These are phyloP conservation scores for Trichophyton benhamiae DNA, from an alignment of 2,329 filamentous ascomycete genomes.

Conservation along the genomic window DNA sequence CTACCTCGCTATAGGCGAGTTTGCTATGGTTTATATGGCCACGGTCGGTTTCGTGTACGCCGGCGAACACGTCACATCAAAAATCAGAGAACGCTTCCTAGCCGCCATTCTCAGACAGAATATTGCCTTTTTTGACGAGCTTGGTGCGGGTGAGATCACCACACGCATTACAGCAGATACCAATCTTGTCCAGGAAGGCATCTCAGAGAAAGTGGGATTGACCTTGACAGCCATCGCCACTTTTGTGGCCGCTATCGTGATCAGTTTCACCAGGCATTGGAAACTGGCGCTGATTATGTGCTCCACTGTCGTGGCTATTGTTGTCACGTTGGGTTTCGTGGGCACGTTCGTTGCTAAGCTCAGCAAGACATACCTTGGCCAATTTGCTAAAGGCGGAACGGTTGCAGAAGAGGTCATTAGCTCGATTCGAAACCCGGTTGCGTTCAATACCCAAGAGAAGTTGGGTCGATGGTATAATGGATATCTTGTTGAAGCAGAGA, in stretches of 20 bases:
- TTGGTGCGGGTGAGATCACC: slow-evolving; percentile 72
- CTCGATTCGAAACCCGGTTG: background rate
- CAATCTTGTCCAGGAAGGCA: slow-evolving; percentile 73
- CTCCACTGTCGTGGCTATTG: background rate
- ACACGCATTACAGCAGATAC: slow-evolving; percentile 76
- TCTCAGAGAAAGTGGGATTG: slow-evolving; percentile 65
- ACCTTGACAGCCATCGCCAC: background rate
- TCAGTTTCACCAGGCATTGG: background rate
- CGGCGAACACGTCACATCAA: slow-evolving; percentile 33
- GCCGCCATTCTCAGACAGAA: slow-evolving; percentile 65
- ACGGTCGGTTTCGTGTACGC: slow-evolving; percentile 73
- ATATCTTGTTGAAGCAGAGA: background rate
- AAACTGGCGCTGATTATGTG: slow-evolving; percentile 28
- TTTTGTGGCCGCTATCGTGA: background rate
- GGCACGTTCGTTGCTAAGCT: background rate
- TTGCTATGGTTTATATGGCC: slow-evolving; percentile 57
- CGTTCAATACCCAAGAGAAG: background rate
- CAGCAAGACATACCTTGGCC: slow-evolving; percentile 43
- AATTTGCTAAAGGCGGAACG: slow-evolving; percentile 33
- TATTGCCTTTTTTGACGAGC: slow-evolving; percentile 72
- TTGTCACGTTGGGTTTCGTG: background rate
- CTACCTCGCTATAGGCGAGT: slow-evolving; percentile 61
- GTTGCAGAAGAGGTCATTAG: background rate
- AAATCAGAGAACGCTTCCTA: slow-evolving; percentile 60
- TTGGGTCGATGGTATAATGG: background rate